Evolutionary conservation across 441 rosid genomes (phyloP), one percentile per base, ranked within the genome.

Genomic region (Geranium incanum): DNA sequence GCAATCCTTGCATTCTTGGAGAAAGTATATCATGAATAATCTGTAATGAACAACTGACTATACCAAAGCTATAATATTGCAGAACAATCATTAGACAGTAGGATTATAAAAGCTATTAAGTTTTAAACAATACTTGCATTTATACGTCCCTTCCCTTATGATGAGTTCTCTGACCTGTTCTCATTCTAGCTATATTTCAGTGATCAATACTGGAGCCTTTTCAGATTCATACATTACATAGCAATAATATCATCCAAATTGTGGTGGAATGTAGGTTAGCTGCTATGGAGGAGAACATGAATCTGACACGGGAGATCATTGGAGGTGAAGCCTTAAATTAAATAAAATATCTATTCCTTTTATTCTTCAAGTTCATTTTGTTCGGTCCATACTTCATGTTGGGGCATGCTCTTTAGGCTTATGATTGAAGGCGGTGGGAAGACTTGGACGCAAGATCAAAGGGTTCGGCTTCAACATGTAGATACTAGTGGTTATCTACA

Each of bases 371-470:
- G 41, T 67, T 57, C 69, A 52, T 67, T 68, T 13, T 68, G 19
- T 79, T 76, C 37, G 33, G 48, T 43, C 52, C 52, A 45, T 70
- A 62, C 64, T 15, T 64, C 48, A 68, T 37, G 9, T 8, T 50
- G 57, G 72, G 67, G 13, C 48, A 76, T 65, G 68, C 77, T 38
- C 65, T 64, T 16, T 75, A 95, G 98, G 86, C 88, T 95, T 70
- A 16, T 79, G 39, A 87, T 88, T 75, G 99, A 92, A 85, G 98
- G 98, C 36, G 81, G 87, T 57, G 98, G 92, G 67, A 92, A 95
- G 85, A 91, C 85, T 3, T 92, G 99, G 98, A 92, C 79, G 88
- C 97, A 92, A 76, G 87, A 92, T 77, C 99, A 95, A 78, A 86
- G 80, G 85, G 79, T 95, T 45, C 84, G 98, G 36, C 90, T 95